Conservation (phyloP, 2,329 filamentous ascomycete species). For the Phyllosticta citriasiana region DNA sequence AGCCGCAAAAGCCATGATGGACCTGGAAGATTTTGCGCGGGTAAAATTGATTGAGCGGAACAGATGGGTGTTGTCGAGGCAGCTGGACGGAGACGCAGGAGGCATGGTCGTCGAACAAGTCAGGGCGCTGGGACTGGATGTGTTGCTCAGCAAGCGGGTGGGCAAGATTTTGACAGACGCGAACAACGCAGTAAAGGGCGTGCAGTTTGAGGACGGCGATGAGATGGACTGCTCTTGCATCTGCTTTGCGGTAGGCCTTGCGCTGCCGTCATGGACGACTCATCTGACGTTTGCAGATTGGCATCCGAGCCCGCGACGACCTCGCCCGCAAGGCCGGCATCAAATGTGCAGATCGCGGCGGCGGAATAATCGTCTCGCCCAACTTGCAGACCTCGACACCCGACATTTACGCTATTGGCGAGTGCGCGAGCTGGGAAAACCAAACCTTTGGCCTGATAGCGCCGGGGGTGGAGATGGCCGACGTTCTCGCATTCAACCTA, state of each 20-base stretch:
- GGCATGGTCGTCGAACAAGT: conserved; percentile 76
- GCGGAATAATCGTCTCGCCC: conserved; percentile 62
- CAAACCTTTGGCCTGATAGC: conserved; percentile 85
- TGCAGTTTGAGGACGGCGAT: conserved; percentile 74
- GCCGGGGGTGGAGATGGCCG: conserved; percentile 85
- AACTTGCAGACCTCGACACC: conserved; percentile 59
- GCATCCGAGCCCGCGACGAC: conserved; percentile 71
- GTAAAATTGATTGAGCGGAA: conserved; percentile 77
- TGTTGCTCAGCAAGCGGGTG: conserved; percentile 68
- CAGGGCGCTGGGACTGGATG: conserved; percentile 64
- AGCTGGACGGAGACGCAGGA: conserved; percentile 74
- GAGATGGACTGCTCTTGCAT: conserved; percentile 67
- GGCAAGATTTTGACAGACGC: conserved; percentile 59
- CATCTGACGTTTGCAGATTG: conserved; percentile 45
- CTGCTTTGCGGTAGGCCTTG: conserved; percentile 59
- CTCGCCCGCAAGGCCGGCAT: conserved; percentile 62
- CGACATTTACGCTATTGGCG: conserved; percentile 78
- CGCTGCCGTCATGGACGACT: conserved; percentile 6
- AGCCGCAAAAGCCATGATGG: conserved; percentile 86
- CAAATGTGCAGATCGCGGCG: conserved; percentile 59
- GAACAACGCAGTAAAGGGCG: conserved; percentile 58
- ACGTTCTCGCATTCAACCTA: conserved; percentile 82
- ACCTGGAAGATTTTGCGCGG: conserved; percentile 61
- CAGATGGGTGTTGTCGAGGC: conserved; percentile 70
- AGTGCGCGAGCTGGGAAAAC: conserved; percentile 82